Evolutionary conservation across 768 basidiomycete genomes (phyloP).

Genomic region (Mycena epipterygia): DNA sequence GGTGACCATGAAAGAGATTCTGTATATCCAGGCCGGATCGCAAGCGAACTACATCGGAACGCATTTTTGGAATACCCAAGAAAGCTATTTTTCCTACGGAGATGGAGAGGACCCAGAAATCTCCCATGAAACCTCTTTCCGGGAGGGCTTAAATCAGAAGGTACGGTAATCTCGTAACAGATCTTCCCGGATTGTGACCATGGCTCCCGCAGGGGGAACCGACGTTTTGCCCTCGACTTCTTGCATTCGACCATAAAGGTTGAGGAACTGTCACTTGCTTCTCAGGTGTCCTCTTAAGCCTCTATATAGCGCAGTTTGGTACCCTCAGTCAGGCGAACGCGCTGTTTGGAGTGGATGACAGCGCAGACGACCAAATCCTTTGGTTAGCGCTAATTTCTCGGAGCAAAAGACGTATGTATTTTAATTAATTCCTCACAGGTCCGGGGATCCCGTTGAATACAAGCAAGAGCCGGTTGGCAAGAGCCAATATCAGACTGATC

Average conservation of each 20-base stretch:
- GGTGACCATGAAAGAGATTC: slow-evolving; percentile 77
- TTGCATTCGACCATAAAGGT: slow-evolving; percentile 81
- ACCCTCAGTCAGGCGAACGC: slow-evolving; percentile 60
- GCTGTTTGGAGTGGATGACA: slow-evolving; percentile 51
- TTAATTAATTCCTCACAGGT: slow-evolving; percentile 22
- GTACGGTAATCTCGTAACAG: slow-evolving; percentile 47
- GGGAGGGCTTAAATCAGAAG: slow-evolving; percentile 66
- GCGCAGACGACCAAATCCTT: slow-evolving; percentile 28
- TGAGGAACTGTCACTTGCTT: slow-evolving; percentile 29
- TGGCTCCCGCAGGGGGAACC: slow-evolving; percentile 55
- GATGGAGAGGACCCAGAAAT: slow-evolving; percentile 59
- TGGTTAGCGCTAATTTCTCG: slow-evolving; percentile 31
- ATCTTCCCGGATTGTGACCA: slow-evolving; percentile 1
- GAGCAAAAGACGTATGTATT: slow-evolving; percentile 15
- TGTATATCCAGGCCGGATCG: slow-evolving; percentile 82
- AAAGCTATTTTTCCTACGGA: slow-evolving; percentile 71
- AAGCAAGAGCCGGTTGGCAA: slow-evolving; percentile 65
- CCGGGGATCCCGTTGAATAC: slow-evolving; percentile 56
- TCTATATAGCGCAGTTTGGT: slow-evolving; percentile 73
- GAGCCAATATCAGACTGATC: slow-evolving; percentile 67
- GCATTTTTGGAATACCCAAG: slow-evolving; percentile 89
- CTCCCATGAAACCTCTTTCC: slow-evolving; percentile 74
- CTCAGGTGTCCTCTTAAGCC: slow-evolving; percentile 6
- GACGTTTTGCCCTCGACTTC: slow-evolving; percentile 71
- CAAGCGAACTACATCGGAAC: slow-evolving; percentile 78